Evolutionary conservation across 2,329 filamentous ascomycete species (phyloP), one percentile per base, ranked within the genome.

Genomic region (Aspergillus pseudoterreus): DNA sequence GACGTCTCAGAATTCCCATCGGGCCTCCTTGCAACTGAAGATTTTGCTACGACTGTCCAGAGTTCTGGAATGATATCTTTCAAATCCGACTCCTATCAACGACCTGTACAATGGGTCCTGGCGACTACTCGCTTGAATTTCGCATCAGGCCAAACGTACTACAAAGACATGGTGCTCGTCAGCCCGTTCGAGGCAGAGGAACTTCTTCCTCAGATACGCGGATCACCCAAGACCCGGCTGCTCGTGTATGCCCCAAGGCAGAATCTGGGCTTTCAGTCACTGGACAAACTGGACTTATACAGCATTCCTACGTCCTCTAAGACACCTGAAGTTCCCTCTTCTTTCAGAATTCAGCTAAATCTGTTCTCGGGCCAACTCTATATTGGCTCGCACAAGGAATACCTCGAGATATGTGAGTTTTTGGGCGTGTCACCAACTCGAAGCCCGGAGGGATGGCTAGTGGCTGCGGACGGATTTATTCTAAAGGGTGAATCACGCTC

Each of bases 341-440:
- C 50, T 0, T 60, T 80, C 0, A 63, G 70, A 0, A 67, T 73
- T 0, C 73, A 82, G 50, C 73, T 90, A 0, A 85, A 86, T 41
- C 67, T 90, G 0, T 89, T 90, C 49, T 74, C 87, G 0, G 87
- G 86, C 0, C 83, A 87, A 49, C 72, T 89, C 0, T 90, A 89
- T 57, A 71, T 89, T 9, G 65, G 63, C 0, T 76, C 73, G 0
- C 80, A 75, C 41, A 52, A 69, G 0, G 78, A 87, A 48, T 90
- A 89, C 54, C 55, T 63, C 0, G 63, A 57, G 5, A 51, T 69
- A 11, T 64, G 56, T 15, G 41, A 50, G 2, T 56, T 58, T 24
- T 50, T 63, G 0, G 55, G 61, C 1, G 55, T 63, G 17, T 60
- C 61, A 3, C 63, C 48, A 17, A 14, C 32, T 6, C n/a, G 47